A percentile compares a stretch with the other conserved stretches of the same genome.
Conservation (phyloP, 352 stramenopile genomes). For the Phytophthora cactorum region DNA sequence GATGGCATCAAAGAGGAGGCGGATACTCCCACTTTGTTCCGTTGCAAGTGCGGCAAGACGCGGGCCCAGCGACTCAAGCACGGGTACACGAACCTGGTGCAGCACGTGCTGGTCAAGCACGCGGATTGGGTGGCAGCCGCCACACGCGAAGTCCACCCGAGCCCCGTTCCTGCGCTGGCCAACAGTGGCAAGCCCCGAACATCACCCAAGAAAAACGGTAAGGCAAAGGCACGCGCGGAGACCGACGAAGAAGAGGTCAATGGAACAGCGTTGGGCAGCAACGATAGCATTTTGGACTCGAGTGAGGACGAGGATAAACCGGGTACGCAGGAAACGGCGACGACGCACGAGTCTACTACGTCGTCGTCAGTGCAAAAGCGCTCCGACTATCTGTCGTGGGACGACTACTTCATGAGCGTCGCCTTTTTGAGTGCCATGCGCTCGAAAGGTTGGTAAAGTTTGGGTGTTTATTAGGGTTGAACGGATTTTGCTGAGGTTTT, state of each 20-base stretch:
- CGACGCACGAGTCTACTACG: neutral
- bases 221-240: conserved; percentile 3
- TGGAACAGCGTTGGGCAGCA: neutral
- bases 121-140: conserved; percentile 53
- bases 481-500: neutral
- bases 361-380: conserved; percentile 59
- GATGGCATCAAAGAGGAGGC: conserved; percentile 2
- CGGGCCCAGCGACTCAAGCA: conserved; percentile 57
- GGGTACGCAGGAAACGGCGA: neutral
- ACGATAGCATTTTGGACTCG: conserved; percentile 5
- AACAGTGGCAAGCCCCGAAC: conserved; percentile 23
- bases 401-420: conserved; percentile 99
- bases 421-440: conserved; percentile 98
- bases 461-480: conserved; percentile 1
- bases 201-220: conserved; percentile 15
- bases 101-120: conserved; percentile 74
- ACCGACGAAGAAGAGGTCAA: neutral
- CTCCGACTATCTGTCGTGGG: conserved; percentile 95
- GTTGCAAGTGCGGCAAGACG: conserved; percentile 69
- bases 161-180: conserved; percentile 18
- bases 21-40: conserved; percentile 41
- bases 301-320: conserved; percentile 6
- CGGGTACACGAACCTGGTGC: conserved; percentile 70
- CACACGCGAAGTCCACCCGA: conserved; percentile 29
- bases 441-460: conserved; percentile 91